Percentiles rank a stretch among this genome's conserved stretches.
Conservation (phyloP, 805 yeast species). For the Saccharomycopsis oosterbeekiorum region DNA sequence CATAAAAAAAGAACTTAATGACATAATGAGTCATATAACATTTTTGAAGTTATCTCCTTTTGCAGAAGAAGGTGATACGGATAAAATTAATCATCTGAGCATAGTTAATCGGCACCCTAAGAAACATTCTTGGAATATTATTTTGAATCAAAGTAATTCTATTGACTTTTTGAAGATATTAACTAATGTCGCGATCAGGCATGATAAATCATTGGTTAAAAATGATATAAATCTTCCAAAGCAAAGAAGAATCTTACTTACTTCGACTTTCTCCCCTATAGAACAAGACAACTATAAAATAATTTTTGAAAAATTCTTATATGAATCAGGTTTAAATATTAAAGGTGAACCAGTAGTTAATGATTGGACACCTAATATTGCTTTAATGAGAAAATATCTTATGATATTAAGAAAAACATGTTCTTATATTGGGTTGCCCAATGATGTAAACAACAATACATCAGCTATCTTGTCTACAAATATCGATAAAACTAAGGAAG, state of each 20-base stretch:
- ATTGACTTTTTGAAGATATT: slow-evolving; percentile 45
- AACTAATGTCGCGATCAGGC: slow-evolving; percentile 52
- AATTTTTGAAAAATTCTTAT: slow-evolving; percentile 48
- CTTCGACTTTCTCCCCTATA: slow-evolving; percentile 68
- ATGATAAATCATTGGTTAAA: slow-evolving; percentile 75
- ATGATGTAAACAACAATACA: slow-evolving; percentile 17
- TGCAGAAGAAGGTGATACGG: slow-evolving; percentile 25
- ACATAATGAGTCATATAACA: slow-evolving; percentile 59
- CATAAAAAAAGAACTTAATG: slow-evolving; percentile 53
- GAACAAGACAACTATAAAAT: slow-evolving; percentile 79
- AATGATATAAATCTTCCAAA: slow-evolving; percentile 70
- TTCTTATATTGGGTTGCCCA: slow-evolving; percentile 55
- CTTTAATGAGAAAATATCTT: slow-evolving; percentile 59
- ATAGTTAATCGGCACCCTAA: background rate
- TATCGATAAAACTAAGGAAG: slow-evolving; percentile 23
- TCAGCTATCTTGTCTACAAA: slow-evolving; percentile 22
- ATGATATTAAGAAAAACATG: slow-evolving; percentile 65
- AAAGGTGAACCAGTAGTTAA: slow-evolving; percentile 39
- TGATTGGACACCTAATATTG: slow-evolving; percentile 38
- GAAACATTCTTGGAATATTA: slow-evolving; percentile 2
- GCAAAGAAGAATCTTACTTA: slow-evolving; percentile 59
- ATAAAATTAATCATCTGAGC: slow-evolving; percentile 1
- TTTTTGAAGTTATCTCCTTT: slow-evolving; percentile 67
- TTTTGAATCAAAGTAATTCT: slow-evolving; percentile 21
- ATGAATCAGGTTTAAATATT: slow-evolving; percentile 43